These are phyloP conservation scores for Phytophthora tubulina DNA, from an alignment of 352 stramenopile species.

Conservation along the genomic window DNA sequence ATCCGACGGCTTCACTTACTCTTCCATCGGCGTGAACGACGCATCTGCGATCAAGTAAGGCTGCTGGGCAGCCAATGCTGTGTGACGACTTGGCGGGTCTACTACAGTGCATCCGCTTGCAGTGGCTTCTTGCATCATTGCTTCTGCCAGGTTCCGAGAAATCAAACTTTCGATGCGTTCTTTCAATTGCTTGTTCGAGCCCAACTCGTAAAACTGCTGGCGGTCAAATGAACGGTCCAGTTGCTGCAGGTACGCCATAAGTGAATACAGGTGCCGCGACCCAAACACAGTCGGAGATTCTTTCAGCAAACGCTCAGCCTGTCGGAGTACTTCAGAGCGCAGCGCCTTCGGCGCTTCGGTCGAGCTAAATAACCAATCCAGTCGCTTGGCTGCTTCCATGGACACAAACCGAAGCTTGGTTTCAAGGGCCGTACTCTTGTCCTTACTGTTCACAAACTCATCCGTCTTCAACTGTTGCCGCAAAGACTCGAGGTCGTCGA, in stretches of 20 bases:
- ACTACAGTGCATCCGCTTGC: constrained; percentile 18
- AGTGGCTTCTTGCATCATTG: constrained; percentile 59
- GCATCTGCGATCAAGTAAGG: constrained; percentile 41
- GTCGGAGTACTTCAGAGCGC: constrained; percentile 50
- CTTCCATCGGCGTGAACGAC: constrained; percentile 54
- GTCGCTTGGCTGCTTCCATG: constrained; percentile 66
- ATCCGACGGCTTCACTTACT: constrained; percentile 34
- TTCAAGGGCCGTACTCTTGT: constrained; percentile 45
- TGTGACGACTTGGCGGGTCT: constrained; percentile 11
- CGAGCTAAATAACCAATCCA: constrained; percentile 62
- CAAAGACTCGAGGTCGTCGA: constrained; percentile 71
- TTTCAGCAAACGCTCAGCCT: constrained; percentile 63
- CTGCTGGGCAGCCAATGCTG: constrained; percentile 22
- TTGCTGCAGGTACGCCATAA: constrained; percentile 71
- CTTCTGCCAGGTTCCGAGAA: constrained; percentile 67
- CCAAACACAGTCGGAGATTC: constrained; percentile 61
- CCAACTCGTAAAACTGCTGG: constrained; percentile 53
- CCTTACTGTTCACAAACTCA: constrained; percentile 23
- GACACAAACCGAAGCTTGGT: constrained; percentile 66
- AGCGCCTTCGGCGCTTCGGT: constrained; percentile 55
- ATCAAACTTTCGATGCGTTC: constrained; percentile 60
- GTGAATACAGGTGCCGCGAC: constrained; percentile 63
- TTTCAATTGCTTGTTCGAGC: constrained; percentile 61
- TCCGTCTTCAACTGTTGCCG: constrained; percentile 36
- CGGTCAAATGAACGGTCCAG: constrained; percentile 75